phyloP scores from a whole-genome alignment of 805 yeast species.

The Yamadazyma philogaea region DNA sequence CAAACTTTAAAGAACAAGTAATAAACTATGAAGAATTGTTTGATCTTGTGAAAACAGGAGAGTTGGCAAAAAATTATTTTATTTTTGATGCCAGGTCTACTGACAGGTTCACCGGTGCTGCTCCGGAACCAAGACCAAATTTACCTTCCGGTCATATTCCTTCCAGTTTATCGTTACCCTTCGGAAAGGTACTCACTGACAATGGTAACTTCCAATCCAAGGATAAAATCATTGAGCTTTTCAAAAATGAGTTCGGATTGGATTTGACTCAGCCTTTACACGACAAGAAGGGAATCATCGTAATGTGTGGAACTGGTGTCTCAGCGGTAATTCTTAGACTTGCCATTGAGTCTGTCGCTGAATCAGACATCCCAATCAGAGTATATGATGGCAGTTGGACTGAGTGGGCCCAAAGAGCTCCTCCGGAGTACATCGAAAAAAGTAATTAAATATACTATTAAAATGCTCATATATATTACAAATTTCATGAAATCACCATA shows the following conservation, averaged over 20 bases:
- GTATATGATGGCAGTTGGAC: slow-evolving; percentile 81
- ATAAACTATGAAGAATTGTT: slow-evolving; percentile 65
- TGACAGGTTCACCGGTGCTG: slow-evolving; percentile 73
- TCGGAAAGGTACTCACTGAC: slow-evolving; percentile 52
- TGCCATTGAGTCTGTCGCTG: slow-evolving; percentile 48
- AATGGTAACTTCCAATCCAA: slow-evolving; percentile 47
- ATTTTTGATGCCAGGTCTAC: slow-evolving; percentile 80
- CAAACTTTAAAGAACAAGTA: slow-evolving; percentile 44
- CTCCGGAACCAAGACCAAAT: slow-evolving; percentile 88
- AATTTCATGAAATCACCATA: too few relatives aligned
- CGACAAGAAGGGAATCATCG: slow-evolving; percentile 60
- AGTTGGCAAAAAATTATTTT: slow-evolving; percentile 45
- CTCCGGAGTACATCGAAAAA: slow-evolving; percentile 49
- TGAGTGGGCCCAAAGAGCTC: slow-evolving; percentile 82
- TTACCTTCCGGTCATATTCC: slow-evolving; percentile 88
- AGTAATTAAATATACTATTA: not conserved
- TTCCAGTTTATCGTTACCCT: slow-evolving; percentile 75
- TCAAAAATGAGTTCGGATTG: slow-evolving; percentile 35
- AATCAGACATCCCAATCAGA: slow-evolving; percentile 34
- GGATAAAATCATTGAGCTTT: slow-evolving; percentile 44
- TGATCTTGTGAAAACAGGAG: slow-evolving; percentile 50
- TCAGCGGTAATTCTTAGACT: slow-evolving; percentile 84
- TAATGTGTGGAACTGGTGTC: slow-evolving; percentile 96
- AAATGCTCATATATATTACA: slow-evolving; percentile 3
- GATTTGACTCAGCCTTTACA: slow-evolving; percentile 25